Evolutionary conservation across 768 basidiomycete species (phyloP).

Genomic region (Termitomyces sp.): DNA sequence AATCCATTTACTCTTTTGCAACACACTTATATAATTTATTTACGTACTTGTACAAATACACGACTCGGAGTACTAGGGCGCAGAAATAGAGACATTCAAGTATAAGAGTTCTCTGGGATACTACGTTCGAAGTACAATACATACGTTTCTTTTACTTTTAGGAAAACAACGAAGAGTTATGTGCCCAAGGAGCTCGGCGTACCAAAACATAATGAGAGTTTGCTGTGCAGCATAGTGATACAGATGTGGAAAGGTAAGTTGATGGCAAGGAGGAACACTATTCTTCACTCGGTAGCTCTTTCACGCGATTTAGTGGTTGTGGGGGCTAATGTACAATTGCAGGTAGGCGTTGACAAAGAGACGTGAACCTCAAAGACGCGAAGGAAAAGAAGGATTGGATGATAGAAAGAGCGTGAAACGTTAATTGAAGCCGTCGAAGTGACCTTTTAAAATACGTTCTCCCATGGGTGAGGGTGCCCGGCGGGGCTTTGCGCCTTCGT

Average conservation of each 20-base stretch:
- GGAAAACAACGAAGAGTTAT: not conserved
- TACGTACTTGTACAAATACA: conserved; percentile 12
- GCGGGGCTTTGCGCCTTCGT: conserved; percentile 45
- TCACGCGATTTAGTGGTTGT: conserved; percentile 11
- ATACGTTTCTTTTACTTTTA: conserved; percentile 6
- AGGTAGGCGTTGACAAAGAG: conserved; percentile 32
- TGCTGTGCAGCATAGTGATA: conserved; percentile 4
- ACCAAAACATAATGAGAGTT: not conserved
- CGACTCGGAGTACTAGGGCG: not conserved
- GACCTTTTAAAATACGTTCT: conserved; percentile 86
- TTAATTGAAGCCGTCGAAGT: conserved; percentile 88
- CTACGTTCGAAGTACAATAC: not conserved
- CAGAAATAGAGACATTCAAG: not conserved
- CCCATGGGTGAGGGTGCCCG: conserved; percentile 87
- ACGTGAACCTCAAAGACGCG: not conserved
- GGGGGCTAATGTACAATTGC: conserved; percentile 30
- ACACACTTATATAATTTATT: not conserved
- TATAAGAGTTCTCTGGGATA: not conserved
- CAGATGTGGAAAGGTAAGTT: not conserved
- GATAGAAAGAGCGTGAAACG: conserved; percentile 8
- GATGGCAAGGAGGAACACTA: not conserved
- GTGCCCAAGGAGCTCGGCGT: conserved; percentile 5
- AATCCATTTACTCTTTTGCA: not conserved
- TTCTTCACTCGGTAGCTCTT: not conserved
- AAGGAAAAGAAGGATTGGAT: conserved; percentile 8